Conservation (phyloP, 2,329 filamentous ascomycete species). For the Arthrobotrys megalospora region DNA sequence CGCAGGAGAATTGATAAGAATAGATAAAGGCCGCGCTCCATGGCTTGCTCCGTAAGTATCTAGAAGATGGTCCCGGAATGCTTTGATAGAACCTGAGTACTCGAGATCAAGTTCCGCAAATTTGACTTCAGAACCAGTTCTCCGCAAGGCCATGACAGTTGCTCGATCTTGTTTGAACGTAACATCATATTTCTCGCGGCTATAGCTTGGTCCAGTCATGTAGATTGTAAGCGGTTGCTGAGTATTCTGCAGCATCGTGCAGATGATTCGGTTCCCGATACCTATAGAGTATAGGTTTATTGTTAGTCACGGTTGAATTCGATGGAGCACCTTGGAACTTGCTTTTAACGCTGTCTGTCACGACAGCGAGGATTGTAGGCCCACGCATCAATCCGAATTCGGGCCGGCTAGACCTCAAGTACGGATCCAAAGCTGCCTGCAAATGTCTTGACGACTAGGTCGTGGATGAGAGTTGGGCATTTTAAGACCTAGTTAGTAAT, state of each 20-base stretch:
- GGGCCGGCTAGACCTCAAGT: too few species aligned
- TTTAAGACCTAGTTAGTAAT: too few species aligned
- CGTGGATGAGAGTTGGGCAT: not conserved
- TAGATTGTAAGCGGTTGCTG: slow-evolving; percentile 41
- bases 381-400: not conserved
- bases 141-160: not conserved
- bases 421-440: too few species aligned
- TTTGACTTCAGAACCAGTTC: slow-evolving; percentile 21
- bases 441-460: not conserved
- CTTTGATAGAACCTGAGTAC: slow-evolving; percentile 63
- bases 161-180: not conserved
- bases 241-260: slow-evolving; percentile 42
- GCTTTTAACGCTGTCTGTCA: slow-evolving; percentile 55
- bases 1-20: slow-evolving; percentile 64
- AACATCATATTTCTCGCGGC: not conserved
- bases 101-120: slow-evolving; percentile 63
- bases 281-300: not conserved
- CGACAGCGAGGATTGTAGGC: slow-evolving; percentile 26
- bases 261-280: slow-evolving; percentile 44
- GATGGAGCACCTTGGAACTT: not conserved
- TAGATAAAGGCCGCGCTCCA: slow-evolving; percentile 62
- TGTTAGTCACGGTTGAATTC: not conserved
- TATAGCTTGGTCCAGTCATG: slow-evolving; percentile 20
- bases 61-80: slow-evolving; percentile 64
- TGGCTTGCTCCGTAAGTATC: slow-evolving; percentile 44